Conservation (phyloP, 345 rosid species). For the Melaleuca alternifolia region DNA sequence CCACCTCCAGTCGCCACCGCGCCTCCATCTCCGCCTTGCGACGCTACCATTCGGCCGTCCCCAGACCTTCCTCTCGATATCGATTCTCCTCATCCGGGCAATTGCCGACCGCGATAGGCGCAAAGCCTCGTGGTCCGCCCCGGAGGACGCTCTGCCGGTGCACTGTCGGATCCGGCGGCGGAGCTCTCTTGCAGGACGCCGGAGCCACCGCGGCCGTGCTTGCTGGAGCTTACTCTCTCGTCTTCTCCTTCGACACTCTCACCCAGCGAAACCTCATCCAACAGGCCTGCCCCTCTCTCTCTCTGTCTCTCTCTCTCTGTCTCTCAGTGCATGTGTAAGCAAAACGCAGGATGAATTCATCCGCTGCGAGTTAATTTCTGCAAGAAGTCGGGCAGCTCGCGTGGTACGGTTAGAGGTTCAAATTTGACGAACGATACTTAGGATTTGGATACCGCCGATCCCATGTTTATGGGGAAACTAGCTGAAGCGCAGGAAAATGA, state of each 20-base stretch:
- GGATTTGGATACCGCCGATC: neutral
- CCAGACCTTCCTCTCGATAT: neutral
- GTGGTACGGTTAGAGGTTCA: neutral
- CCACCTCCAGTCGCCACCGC: neutral
- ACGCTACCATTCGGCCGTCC: neutral
- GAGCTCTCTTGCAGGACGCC: conserved; percentile 40
- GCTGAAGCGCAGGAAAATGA: neutral
- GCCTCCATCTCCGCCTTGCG: neutral
- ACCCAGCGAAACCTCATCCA: conserved; percentile 45
- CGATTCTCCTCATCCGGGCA: neutral
- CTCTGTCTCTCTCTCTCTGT: neutral
- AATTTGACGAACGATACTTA: neutral
- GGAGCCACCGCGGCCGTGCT: conserved; percentile 64
- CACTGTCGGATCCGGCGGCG: neutral
- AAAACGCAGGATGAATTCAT: neutral
- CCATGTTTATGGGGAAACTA: neutral
- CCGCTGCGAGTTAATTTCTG: neutral
- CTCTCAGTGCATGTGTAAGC: neutral
- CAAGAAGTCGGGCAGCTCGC: neutral
- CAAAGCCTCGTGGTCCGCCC: neutral
- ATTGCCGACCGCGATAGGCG: neutral
- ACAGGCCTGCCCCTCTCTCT: conserved; percentile 29
- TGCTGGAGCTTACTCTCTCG: conserved; percentile 67
- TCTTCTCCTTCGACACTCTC: conserved; percentile 53
- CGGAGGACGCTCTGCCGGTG: neutral